A percentile compares a stretch with the other conserved stretches of the same genome.
Conservation (phyloP, 1,139 yeast genomes). For the Insectozyma bohioensis region DNA sequence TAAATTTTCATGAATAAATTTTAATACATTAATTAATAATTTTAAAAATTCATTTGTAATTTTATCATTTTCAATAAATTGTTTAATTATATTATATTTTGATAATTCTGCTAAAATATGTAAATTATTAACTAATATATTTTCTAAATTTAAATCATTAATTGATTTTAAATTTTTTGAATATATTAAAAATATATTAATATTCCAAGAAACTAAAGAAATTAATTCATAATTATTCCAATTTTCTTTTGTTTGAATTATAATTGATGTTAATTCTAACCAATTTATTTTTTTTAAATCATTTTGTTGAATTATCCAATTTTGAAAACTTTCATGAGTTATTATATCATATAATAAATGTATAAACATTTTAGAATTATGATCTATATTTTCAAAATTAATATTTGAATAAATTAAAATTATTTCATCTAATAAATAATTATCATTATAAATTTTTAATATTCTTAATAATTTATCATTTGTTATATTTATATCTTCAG, state of each 20-base stretch:
- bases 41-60: conserved; percentile 35
- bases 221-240: conserved; percentile 57
- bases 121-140: conserved; percentile 26
- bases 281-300: conserved; percentile 7
- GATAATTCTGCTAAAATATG: conserved; percentile 56
- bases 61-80: conserved; percentile 43
- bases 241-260: conserved; percentile 47
- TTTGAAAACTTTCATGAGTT: conserved; percentile 25
- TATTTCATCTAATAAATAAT: conserved; percentile 6
- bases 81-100: conserved; percentile 52
- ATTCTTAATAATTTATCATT: conserved; percentile 12
- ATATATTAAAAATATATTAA: conserved; percentile 33
- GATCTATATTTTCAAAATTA: conserved; percentile 9
- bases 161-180: conserved; percentile 16
- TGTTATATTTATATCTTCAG: conserved; percentile 12
- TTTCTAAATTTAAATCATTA: conserved; percentile 14
- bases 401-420: conserved; percentile 7
- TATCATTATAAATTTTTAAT: conserved; percentile 6
- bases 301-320: conserved; percentile 16
- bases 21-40: conserved; percentile 43
- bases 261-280: conserved; percentile 13
- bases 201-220: conserved; percentile 55
- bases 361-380: conserved; percentile 15
- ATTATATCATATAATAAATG: conserved; percentile 17
- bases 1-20: conserved; percentile 50